Base-by-base conservation (phyloP, 73 alveolate genomes). In the Effrenium voratum region DNA sequence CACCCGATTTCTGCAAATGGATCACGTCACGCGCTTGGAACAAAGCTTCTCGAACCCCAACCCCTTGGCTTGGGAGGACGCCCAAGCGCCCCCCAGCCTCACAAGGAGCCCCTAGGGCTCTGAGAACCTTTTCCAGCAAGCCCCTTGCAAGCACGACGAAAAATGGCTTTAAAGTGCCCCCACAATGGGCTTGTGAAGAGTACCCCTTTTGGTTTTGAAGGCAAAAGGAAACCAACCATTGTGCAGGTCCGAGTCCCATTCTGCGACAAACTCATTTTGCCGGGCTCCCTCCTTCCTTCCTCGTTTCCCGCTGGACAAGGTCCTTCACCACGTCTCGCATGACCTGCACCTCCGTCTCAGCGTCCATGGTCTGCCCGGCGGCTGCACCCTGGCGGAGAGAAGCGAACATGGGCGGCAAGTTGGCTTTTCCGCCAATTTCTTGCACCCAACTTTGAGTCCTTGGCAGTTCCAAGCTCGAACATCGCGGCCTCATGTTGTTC, bases 281-380 rank as follows among this genome's bases (percentile, higher is more conserved):
- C n/a, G n/a, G n/a, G n/a, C n/a, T n/a, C n/a, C n/a, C n/a, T n/a
- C n/a, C n/a, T n/a, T n/a, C n/a, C n/a, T n/a, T n/a, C n/a, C n/a
- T n/a, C n/a, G 19, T 52, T 52, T 52, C 28, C 19, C 66, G 8
- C 28, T 12, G 8, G 66, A 52, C 28, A 19, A 19, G 28, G 28
- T 81, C 93, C 93, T 84, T 84, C 81, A 84, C 81, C 80, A 84
- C 80, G 32, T 84, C 93, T 22, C 80, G 26, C 93, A 55, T 52
- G 60, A 84, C 98, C 45, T 73, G 88, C 40, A 91, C 50, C 81
- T 72, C 98, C 30, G 98, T 72, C 84, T 91, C 98, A 0, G 55
- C 80, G 36, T 91, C 98, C 68, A 91, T 77, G 46, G 47, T 36
- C 59, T 72, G 91, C 3, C 98, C 98, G 15, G 77, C 70, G 38